Evolutionary conservation across 2,329 filamentous ascomycete species (phyloP).

Genomic region (Coniochaeta sp.): DNA sequence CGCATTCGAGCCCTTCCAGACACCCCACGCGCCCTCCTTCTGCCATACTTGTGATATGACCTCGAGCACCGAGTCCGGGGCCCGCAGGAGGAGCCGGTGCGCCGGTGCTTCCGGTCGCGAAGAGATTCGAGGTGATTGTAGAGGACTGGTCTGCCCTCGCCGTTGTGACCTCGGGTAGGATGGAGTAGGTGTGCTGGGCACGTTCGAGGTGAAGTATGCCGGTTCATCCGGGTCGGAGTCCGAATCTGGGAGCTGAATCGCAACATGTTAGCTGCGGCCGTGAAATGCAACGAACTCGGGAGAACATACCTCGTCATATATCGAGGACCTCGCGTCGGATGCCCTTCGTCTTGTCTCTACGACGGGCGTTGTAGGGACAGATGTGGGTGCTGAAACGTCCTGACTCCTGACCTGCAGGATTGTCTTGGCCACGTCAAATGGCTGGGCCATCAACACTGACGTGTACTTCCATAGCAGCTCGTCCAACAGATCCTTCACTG

Average conservation of each 20-base stretch:
- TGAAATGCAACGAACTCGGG: slow-evolving; percentile 6
- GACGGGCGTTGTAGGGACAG: slow-evolving; percentile 6
- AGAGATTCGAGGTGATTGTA: slow-evolving; percentile 24
- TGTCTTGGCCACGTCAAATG: slow-evolving; percentile 95
- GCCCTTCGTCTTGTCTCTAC: slow-evolving; percentile 21
- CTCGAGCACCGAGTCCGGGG: slow-evolving; percentile 75
- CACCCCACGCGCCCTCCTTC: slow-evolving; percentile 81
- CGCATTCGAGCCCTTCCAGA: slow-evolving; percentile 91
- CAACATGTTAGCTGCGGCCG: not conserved
- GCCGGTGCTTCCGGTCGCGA: slow-evolving; percentile 27
- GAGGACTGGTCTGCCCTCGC: slow-evolving; percentile 21
- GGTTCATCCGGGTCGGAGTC: slow-evolving; percentile 72
- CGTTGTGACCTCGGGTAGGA: slow-evolving; percentile 27
- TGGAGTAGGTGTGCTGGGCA: slow-evolving; percentile 46
- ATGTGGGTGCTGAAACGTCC: slow-evolving; percentile 35
- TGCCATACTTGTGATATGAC: slow-evolving; percentile 84
- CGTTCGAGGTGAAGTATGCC: slow-evolving; percentile 72
- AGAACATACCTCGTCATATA: slow-evolving; percentile 19
- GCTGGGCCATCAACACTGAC: slow-evolving; percentile 81
- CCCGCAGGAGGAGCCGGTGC: slow-evolving; percentile 64
- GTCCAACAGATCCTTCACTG: slow-evolving; percentile 70
- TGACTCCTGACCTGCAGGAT: slow-evolving; percentile 71
- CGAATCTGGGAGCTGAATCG: slow-evolving; percentile 43
- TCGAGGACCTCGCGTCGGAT: slow-evolving; percentile 11
- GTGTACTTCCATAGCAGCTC: slow-evolving; percentile 89